Evolutionary conservation across 345 rosid species (phyloP).

Genomic region (Zanthoxylum bungeanum): DNA sequence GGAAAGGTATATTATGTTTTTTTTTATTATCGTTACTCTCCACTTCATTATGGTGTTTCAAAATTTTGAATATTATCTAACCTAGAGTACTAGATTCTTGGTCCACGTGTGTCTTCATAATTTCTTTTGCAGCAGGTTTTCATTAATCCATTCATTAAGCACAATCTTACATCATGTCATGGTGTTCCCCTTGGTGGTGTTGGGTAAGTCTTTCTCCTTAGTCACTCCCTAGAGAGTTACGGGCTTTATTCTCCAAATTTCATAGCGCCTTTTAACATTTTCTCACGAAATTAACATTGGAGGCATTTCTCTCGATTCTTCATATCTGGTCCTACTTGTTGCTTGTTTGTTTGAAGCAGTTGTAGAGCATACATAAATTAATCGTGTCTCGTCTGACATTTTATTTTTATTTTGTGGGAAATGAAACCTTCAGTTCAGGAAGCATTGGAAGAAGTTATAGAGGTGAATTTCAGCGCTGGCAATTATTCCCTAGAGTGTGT

Average conservation of each 20-base stretch:
- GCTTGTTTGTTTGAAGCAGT: neutral
- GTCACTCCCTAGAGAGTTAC: neutral
- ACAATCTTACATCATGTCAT: constrained; percentile 49
- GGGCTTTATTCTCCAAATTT: neutral
- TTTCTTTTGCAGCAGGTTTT: constrained; percentile 40
- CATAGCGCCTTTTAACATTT: neutral
- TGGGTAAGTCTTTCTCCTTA: constrained; percentile 52
- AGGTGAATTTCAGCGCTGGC: constrained; percentile 92
- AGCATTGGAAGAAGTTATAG: constrained; percentile 89
- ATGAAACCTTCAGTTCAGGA: constrained; percentile 50
- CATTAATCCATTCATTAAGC: constrained; percentile 66
- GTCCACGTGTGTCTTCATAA: constrained; percentile 3
- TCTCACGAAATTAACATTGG: neutral
- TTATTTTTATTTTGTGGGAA: neutral
- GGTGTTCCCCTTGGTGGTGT: constrained; percentile 86
- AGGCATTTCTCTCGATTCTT: neutral
- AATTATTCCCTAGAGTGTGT: constrained; percentile 67
- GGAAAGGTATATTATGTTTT: constrained; percentile 47
- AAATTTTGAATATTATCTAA: neutral
- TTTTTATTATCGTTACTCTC: no score
- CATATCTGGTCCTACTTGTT: neutral
- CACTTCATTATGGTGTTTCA: constrained; percentile 8
- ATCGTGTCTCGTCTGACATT: neutral
- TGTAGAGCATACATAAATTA: neutral
- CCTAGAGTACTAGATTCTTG: neutral